Evolutionary conservation across 2,329 filamentous ascomycete genomes (phyloP), one percentile per base, ranked within the genome.

Genomic region (Gnomoniopsis sp.): DNA sequence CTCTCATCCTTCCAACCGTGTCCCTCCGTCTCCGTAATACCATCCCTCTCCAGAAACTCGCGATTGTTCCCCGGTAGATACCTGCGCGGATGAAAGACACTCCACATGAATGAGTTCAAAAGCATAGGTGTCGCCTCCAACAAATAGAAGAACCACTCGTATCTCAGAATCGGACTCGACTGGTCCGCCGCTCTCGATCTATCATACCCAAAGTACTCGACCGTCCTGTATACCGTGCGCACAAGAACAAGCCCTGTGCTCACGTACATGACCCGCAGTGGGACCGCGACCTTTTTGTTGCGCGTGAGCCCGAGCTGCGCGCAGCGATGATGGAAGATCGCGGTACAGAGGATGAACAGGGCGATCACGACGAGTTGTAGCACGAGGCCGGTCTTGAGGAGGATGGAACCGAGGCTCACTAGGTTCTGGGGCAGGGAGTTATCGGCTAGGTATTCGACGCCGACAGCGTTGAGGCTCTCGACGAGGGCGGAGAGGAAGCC

Each of bases 101-200:
- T 85, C 67, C 81, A 74, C 63, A 85, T 65, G 34, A 74, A 68
- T 11, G 73, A 72, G 63, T 85, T 85, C 48, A 65, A 44, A 1
- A 84, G 64, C 83, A 85, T 85, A 14, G 83, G 67, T 0, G 66
- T 63, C 1, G 75, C 79, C 70, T 86, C 83, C 59, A 85, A 85
- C 21, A 85, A 74, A 64, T 80, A 84, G 62, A 86, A 86, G 68
- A 78, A 85, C 76, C 77, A 82, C 68, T 86, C 82, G 63, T 84
- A 80, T 22, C 80, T 74, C n/a, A 85, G 60, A 22, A 83, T 69
- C 0, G 79, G 75, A 12, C 73, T 77, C 1, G 81, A 62, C 1
- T 67, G 71, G 33, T 74, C 70, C 47, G 69, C 72, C 22, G 74
- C 70, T 1, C 6, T 10, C 7, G 17, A n/a, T 14, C 19, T 26